A percentile compares a stretch with the other conserved stretches of the same genome.
Conservation (phyloP, 225 moss, liverwort and hornwort genomes). For the Pseudoscleropodium purum region DNA sequence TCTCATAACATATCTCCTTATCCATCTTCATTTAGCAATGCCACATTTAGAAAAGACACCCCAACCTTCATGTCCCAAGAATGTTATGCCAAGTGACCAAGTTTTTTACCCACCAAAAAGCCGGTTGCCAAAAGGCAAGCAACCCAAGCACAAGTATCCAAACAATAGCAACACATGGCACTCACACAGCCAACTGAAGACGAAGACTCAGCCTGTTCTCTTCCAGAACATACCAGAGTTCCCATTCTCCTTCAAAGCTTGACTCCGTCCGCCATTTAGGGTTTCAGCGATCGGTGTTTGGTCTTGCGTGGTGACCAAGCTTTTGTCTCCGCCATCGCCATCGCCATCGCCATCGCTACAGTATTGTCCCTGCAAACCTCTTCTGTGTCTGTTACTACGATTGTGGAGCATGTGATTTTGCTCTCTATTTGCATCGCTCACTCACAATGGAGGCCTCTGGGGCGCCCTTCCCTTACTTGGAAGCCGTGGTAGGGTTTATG, state of each 20-base stretch:
- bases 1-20: no score
- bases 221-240: neutral
- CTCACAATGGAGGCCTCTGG: conserved; percentile 9
- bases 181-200: neutral
- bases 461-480: conserved; percentile 48
- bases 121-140: neutral
- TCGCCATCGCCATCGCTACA: neutral
- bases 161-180: neutral
- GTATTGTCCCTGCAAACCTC: neutral
- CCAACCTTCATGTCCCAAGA: neutral
- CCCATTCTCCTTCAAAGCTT: neutral
- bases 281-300: neutral
- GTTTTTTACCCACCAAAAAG: no score
- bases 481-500: conserved; percentile 85
- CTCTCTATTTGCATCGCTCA: neutral
- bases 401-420: conserved; percentile 1
- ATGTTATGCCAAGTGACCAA: neutral
- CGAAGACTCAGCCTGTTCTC: neutral
- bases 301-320: conserved; percentile 1
- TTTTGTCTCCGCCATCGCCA: neutral
- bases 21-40: no score
- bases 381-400: neutral
- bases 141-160: neutral
- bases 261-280: neutral
- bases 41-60: no score